phyloP scores from a whole-genome alignment of 805 yeast genomes.

The Kockiozyma suomiensis region DNA sequence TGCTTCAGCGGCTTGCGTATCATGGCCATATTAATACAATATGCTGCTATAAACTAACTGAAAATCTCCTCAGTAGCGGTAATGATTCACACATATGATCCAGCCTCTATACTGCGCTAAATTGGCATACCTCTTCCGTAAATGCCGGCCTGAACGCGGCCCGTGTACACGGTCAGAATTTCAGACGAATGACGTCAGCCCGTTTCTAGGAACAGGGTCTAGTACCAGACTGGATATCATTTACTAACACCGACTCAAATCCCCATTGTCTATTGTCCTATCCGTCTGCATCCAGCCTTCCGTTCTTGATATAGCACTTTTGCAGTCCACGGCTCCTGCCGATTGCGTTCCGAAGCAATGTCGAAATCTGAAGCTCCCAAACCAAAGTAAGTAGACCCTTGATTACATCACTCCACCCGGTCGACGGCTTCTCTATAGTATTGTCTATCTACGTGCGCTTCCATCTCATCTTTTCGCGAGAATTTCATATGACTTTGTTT shows the following conservation, averaged over 20 bases:
- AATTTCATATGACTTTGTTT: not conserved
- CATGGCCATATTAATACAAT: no score
- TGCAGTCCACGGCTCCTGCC: not conserved
- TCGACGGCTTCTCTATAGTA: not conserved
- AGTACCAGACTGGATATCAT: not conserved
- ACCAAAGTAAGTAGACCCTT: not conserved
- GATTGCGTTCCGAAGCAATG: not conserved
- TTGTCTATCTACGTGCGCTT: not conserved
- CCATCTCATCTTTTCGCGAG: not conserved
- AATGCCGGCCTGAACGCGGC: not conserved
- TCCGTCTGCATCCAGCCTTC: not conserved
- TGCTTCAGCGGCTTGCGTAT: no score
- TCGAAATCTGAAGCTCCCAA: not conserved
- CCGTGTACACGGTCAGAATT: not conserved
- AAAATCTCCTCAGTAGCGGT: no score
- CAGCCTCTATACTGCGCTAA: no score
- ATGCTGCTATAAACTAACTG: no score
- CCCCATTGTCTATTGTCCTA: not conserved
- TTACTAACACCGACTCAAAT: not conserved
- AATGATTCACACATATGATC: no score
- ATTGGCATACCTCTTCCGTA: not conserved
- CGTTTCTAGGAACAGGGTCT: not conserved
- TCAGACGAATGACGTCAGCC: not conserved
- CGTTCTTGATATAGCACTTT: not conserved
- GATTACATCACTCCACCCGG: not conserved